Conservation (phyloP, 2,329 filamentous ascomycete genomes). For the Fusarium chlamydosporum region DNA sequence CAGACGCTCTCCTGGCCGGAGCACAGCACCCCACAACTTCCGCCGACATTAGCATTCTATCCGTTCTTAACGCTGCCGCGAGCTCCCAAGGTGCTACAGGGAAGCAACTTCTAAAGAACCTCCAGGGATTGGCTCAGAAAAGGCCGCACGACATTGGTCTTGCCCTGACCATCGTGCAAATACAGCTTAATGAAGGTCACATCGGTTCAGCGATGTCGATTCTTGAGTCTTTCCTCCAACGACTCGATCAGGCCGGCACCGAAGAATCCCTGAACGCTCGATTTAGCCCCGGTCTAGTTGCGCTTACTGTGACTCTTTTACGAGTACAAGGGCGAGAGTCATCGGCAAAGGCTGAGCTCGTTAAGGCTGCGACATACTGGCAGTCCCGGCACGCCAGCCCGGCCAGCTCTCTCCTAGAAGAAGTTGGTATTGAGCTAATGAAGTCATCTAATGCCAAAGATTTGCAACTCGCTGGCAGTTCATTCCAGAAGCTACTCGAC, state of each 20-base stretch:
- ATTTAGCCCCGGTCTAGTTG: constrained; percentile 87
- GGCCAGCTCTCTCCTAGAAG: constrained; percentile 78
- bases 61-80: constrained; percentile 77
- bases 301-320: constrained; percentile 84
- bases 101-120: constrained; percentile 76
- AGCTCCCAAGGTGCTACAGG: constrained; percentile 74
- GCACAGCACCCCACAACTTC: constrained; percentile 50
- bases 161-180: constrained; percentile 82
- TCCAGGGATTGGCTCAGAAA: constrained; percentile 78
- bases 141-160: constrained; percentile 86
- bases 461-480: constrained; percentile 77
- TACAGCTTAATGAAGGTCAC: constrained; percentile 81
- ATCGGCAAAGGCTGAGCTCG: constrained; percentile 79
- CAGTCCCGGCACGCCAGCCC: constrained; percentile 65
- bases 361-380: constrained; percentile 87
- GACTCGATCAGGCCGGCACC: constrained; percentile 73
- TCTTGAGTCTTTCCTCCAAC: constrained; percentile 80
- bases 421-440: constrained; percentile 86
- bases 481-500: constrained; percentile 80
- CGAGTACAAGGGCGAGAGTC: constrained; percentile 79
- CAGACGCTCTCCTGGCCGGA: constrained; percentile 58
- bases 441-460: constrained; percentile 79
- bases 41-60: constrained; percentile 59
- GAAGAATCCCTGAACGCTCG: constrained; percentile 76
- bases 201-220: constrained; percentile 79